These are phyloP conservation scores for Penicillium simplicissimum DNA, from an alignment of 495 filamentous ascomycete genomes.

Conservation along the genomic window DNA sequence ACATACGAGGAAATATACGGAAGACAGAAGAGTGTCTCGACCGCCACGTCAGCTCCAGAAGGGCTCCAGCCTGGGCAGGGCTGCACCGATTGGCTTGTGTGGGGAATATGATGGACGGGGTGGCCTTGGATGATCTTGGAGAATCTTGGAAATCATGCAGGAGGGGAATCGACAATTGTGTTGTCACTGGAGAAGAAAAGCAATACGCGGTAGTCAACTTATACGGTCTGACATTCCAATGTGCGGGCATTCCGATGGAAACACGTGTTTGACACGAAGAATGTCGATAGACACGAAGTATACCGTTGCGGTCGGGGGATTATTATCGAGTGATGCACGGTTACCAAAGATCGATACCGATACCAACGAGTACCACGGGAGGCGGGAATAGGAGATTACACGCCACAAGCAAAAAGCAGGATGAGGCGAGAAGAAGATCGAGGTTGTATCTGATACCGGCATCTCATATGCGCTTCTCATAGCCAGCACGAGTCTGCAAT, in stretches of 20 bases:
- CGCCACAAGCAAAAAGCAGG: neutral
- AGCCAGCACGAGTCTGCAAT: neutral
- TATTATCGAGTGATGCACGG: neutral
- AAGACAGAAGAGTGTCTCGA: slow-evolving; percentile 1
- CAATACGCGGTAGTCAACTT: neutral
- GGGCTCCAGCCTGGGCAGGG: slow-evolving; percentile 7
- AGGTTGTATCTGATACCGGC: neutral
- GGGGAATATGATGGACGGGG: slow-evolving; percentile 16
- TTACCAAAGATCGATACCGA: neutral
- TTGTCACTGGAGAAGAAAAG: neutral
- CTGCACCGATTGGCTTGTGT: slow-evolving; percentile 24
- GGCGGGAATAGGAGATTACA: neutral
- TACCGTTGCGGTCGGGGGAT: neutral
- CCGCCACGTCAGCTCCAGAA: slow-evolving; percentile 22
- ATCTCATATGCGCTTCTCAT: neutral
- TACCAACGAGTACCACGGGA: neutral
- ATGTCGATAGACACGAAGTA: slow-evolving; percentile 1
- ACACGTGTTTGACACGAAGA: slow-evolving; percentile 15
- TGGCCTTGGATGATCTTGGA: slow-evolving; percentile 2
- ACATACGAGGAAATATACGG: neutral
- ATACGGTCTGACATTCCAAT: slow-evolving; percentile 4
- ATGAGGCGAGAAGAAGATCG: neutral
- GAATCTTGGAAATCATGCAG: neutral
- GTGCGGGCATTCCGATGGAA: slow-evolving; percentile 3
- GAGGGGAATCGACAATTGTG: neutral